A percentile compares a stretch with the other conserved stretches of the same genome.
phyloP scores from a whole-genome alignment of 208 protist genomes.

The Leishmania martiniquensis region DNA sequence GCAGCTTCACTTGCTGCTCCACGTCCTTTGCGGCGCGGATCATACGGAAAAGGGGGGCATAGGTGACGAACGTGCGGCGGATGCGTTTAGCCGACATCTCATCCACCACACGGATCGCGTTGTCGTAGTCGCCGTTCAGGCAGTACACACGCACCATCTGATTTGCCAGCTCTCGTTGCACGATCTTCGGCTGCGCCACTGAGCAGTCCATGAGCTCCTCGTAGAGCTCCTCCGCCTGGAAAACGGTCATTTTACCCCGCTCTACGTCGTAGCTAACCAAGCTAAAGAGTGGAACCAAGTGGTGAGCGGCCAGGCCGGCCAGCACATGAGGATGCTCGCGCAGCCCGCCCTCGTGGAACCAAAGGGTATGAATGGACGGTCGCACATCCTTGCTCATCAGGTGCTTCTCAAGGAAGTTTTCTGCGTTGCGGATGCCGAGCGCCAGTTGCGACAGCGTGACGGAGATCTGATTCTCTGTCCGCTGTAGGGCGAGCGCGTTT shows the following conservation, averaged over 20 bases:
- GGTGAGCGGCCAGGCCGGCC: constrained; percentile 74
- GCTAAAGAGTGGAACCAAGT: constrained; percentile 91
- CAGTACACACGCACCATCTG: constrained; percentile 91
- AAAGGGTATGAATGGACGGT: constrained; percentile 84
- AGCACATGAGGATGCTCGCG: constrained; percentile 81
- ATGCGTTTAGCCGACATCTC: constrained; percentile 82
- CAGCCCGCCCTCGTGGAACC: constrained; percentile 88
- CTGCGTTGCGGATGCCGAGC: constrained; percentile 84
- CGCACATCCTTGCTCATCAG: constrained; percentile 74
- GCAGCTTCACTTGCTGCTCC: constrained; percentile 64
- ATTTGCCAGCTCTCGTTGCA: constrained; percentile 89
- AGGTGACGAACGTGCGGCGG: constrained; percentile 90
- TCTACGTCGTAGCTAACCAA: constrained; percentile 89
- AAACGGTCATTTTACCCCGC: constrained; percentile 76
- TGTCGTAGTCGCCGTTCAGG: constrained; percentile 74
- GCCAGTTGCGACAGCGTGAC: constrained; percentile 86
- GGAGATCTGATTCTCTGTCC: constrained; percentile 83
- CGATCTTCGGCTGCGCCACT: constrained; percentile 84
- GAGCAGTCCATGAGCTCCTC: constrained; percentile 90
- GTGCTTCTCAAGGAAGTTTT: constrained; percentile 86
- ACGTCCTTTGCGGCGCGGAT: constrained; percentile 68
- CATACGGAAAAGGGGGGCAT: constrained; percentile 89
- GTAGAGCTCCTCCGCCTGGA: constrained; percentile 82
- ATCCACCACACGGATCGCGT: constrained; percentile 72
- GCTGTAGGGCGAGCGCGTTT: constrained; percentile 83